phyloP scores from a whole-genome alignment of 345 rosid species.

The Eucalyptus pauciflora region DNA sequence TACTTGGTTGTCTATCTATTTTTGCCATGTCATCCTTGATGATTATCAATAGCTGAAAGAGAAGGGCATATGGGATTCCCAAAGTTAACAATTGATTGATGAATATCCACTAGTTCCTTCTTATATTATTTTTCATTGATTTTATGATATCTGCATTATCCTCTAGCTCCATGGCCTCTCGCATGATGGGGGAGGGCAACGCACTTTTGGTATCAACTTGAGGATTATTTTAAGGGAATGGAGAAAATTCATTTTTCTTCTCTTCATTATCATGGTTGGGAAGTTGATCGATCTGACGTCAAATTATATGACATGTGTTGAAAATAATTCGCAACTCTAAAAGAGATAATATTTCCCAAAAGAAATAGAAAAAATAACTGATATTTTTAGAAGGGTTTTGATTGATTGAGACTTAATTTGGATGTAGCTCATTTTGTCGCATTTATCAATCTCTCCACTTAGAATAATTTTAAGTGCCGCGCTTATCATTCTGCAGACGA shows the following conservation, averaged over 20 bases:
- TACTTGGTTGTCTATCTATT: background rate
- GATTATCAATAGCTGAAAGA: background rate
- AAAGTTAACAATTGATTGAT: background rate
- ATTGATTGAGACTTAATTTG: background rate
- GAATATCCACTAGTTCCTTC: background rate
- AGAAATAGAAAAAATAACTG: background rate
- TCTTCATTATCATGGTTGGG: too few relatives aligned
- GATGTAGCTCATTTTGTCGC: background rate
- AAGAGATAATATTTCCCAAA: background rate
- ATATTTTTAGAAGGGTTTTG: background rate
- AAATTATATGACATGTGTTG: background rate
- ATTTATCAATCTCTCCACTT: background rate
- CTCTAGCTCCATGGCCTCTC: background rate
- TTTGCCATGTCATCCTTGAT: background rate
- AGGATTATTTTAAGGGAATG: background rate
- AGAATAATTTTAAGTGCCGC: background rate
- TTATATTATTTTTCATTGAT: background rate
- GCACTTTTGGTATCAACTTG: background rate
- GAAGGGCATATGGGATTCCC: background rate
- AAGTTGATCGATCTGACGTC: background rate
- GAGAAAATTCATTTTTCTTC: background rate
- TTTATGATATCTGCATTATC: background rate
- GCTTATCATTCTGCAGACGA: background rate
- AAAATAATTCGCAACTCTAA: background rate
- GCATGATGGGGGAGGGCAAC: background rate